These are phyloP conservation scores for Favolaschia claudopus DNA, from an alignment of 768 basidiomycete species.

Conservation along the genomic window DNA sequence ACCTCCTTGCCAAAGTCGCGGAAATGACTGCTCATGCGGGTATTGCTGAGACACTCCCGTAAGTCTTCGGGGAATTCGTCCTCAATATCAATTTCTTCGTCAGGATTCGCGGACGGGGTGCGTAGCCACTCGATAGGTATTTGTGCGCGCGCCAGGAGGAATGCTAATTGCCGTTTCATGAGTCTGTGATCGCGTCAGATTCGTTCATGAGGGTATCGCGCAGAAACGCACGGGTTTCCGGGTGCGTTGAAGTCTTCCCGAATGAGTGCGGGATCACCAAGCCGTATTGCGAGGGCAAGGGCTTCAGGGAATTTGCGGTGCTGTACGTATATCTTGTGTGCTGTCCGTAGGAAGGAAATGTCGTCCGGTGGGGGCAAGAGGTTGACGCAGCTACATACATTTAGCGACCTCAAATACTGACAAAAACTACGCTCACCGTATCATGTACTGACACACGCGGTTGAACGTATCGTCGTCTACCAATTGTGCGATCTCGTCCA, in stretches of 20 bases:
- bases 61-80: constrained; percentile 83
- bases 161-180: constrained; percentile 96
- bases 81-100: constrained; percentile 62
- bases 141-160: constrained; percentile 91
- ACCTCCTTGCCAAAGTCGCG: constrained; percentile 93
- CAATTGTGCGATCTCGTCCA: constrained; percentile 75
- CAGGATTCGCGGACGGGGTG: constrained; percentile 56
- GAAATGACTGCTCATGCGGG: constrained; percentile 84
- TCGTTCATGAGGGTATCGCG: background rate
- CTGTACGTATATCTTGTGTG: constrained; percentile 88
- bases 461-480: constrained; percentile 89
- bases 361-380: constrained; percentile 95
- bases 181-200: constrained; percentile 47
- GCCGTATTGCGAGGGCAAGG: constrained; percentile 81
- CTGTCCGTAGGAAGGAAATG: constrained; percentile 84
- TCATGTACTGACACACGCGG: constrained; percentile 96
- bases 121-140: constrained; percentile 91
- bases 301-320: constrained; percentile 92
- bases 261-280: constrained; percentile 82
- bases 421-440: constrained; percentile 62
- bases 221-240: constrained; percentile 81
- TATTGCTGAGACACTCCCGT: constrained; percentile 86
- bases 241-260: constrained; percentile 90
- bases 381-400: constrained; percentile 72
- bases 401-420: constrained; percentile 3